Evolutionary conservation across 176 grass and related monocot species (phyloP).

Genomic region (maize (Zea mays)): DNA sequence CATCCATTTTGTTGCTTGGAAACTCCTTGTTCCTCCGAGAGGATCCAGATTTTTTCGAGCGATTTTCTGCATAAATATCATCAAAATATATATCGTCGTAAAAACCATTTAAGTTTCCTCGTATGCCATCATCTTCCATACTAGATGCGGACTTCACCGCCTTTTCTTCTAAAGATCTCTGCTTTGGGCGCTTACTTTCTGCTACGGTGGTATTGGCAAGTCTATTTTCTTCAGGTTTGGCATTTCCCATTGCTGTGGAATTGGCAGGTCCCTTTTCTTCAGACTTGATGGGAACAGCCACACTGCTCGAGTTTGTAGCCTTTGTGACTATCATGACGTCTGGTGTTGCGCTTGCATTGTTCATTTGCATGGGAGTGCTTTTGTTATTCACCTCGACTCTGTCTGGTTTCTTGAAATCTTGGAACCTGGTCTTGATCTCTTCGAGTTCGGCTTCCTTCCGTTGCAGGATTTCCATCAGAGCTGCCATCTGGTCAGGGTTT

Average conservation of each 20-base stretch:
- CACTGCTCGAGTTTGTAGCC: slow-evolving; percentile 26
- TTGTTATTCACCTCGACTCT: slow-evolving; percentile 1
- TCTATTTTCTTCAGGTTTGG: slow-evolving; percentile 43
- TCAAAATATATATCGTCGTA: slow-evolving; percentile 44
- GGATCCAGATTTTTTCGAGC: slow-evolving; percentile 40
- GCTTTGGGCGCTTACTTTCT: slow-evolving; percentile 17
- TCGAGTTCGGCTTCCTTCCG: slow-evolving; percentile 73
- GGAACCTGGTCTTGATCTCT: slow-evolving; percentile 61
- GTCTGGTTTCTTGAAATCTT: slow-evolving; percentile 31
- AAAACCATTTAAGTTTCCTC: slow-evolving; percentile 26
- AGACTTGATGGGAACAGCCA: background rate
- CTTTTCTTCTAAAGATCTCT: slow-evolving; percentile 52
- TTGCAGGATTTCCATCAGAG: slow-evolving; percentile 69
- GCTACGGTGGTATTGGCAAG: slow-evolving; percentile 7
- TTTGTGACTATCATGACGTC: background rate
- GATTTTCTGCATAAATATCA: slow-evolving; percentile 47
- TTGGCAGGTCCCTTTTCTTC: slow-evolving; percentile 38
- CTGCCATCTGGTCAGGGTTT: slow-evolving; percentile 45
- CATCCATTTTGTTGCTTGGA: background rate
- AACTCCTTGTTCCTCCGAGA: background rate
- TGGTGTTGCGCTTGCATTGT: slow-evolving; percentile 30
- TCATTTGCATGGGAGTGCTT: slow-evolving; percentile 28
- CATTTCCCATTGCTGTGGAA: slow-evolving; percentile 28
- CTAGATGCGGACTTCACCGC: slow-evolving; percentile 39
- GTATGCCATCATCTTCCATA: slow-evolving; percentile 36